Percentiles rank a stretch among this genome's conserved stretches.
phyloP scores from a whole-genome alignment of 257 asterid genomes.

The Parsonsia alboflavescens region DNA sequence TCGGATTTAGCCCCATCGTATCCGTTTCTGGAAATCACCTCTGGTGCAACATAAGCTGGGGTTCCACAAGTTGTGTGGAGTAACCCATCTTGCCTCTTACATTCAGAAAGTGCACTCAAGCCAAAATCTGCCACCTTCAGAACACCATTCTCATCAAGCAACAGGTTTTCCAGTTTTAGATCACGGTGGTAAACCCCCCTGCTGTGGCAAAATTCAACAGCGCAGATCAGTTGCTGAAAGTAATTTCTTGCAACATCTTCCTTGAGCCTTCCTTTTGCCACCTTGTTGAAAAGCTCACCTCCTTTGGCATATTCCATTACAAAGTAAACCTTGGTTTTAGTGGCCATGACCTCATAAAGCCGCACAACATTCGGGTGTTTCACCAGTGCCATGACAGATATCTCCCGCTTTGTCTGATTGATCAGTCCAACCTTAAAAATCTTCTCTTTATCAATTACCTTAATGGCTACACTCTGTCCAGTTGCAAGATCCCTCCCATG shows the following conservation, averaged over 20 bases:
- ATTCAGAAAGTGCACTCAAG: conserved; percentile 54
- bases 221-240: conserved; percentile 63
- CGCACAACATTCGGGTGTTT: conserved; percentile 53
- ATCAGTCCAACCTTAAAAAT: conserved; percentile 53
- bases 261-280: conserved; percentile 59
- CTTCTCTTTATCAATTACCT: conserved; percentile 74
- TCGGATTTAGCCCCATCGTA: conserved; percentile 74
- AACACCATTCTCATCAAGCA: conserved; percentile 60
- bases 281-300: conserved; percentile 73
- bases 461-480: conserved; percentile 68
- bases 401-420: conserved; percentile 69
- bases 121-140: conserved; percentile 81
- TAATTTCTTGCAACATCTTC: conserved; percentile 54
- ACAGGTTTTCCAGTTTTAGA: conserved; percentile 66
- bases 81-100: conserved; percentile 59
- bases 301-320: conserved; percentile 78
- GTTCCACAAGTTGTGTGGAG: conserved; percentile 86
- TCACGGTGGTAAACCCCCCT: conserved; percentile 81
- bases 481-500: conserved; percentile 53
- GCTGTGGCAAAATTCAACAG: conserved; percentile 55
- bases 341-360: conserved; percentile 73
- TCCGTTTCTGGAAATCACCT: conserved; percentile 57
- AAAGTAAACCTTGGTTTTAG: conserved; percentile 64
- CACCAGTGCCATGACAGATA: conserved; percentile 59
- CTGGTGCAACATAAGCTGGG: conserved; percentile 80